Base-by-base conservation (phyloP, 176 grass and related monocot species). In the Cymbopogon citratus region DNA sequence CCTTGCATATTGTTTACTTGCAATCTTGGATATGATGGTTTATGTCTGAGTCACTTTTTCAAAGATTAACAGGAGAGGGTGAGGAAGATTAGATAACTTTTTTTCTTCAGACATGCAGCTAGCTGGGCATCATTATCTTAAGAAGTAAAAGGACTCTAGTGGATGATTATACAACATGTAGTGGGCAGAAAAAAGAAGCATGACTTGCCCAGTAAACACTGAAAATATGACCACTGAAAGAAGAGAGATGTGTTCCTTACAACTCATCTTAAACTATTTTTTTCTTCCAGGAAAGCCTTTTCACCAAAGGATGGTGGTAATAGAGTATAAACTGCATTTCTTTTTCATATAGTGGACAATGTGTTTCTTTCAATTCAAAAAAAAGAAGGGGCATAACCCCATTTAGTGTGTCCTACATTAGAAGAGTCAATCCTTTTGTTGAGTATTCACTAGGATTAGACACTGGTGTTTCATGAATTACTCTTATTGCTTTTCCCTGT, bases 401-500 rank as follows among this genome's bases (percentile, higher is more conserved):
- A 27, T 71, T 44, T 71, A 44, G 39, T 45, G 67, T 70, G 25
- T 15, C 24, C 70, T 73, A 16, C 27, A 74, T 52, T 33, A 33
- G 15, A 51, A 31, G 45, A 74, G 70, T 46, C 16, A 3, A 10
- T 74, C 27, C 29, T 28, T 52, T 52, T 74, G 44, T 51, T 74
- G 1, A 56, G 9, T 74, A 35, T 19, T 23, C 48, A 21, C 18
- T 54, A n/a, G 29, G 18, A 52, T 52, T 52, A 52, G 54, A n/a
- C 0, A 6, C 34, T 31, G 48, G 28, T 56, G 5, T 3, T 38
- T 73, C 19, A 66, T 83, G 26, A 87, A 35, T 24, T 78, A 26
- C 9, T 75, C 36, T 78, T 45, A 71, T 71, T 85, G 28, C 19
- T 12, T 74, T 73, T 91, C 36, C 25, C 23, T 45, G 43, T 33